phyloP scores from a whole-genome alignment of 1,139 yeast species.

The Yamadazyma conglobata region DNA sequence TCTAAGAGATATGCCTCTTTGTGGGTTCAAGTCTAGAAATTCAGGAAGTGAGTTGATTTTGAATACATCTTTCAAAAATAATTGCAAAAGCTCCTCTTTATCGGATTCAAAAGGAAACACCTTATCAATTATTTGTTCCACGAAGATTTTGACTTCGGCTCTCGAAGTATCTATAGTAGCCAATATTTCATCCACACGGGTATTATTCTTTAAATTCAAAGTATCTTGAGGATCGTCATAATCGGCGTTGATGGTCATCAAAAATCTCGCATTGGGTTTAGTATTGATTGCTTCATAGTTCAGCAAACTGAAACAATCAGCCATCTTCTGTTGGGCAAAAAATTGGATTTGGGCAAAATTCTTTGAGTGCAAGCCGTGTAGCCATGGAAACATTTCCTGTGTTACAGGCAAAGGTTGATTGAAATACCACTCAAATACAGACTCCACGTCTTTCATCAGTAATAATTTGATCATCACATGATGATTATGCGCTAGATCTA shows the following conservation, averaged over 20 bases:
- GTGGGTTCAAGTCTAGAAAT: conserved; percentile 60
- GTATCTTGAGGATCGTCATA: conserved; percentile 4
- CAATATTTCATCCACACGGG: conserved; percentile 58
- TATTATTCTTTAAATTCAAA: conserved; percentile 54
- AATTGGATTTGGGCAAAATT: conserved; percentile 50
- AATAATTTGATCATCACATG: conserved; percentile 19
- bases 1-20: conserved; percentile 63
- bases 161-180: conserved; percentile 41
- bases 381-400: conserved; percentile 79
- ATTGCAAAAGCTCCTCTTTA: conserved; percentile 12
- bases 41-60: conserved; percentile 45
- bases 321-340: conserved; percentile 27
- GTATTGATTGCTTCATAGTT: conserved; percentile 3
- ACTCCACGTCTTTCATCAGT: conserved; percentile 25
- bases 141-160: conserved; percentile 26
- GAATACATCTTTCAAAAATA: conserved; percentile 42
- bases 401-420: conserved; percentile 63
- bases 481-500: background rate
- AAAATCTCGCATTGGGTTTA: conserved; percentile 28
- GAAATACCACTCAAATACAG: conserved; percentile 46
- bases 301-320: background rate
- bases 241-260: conserved; percentile 47
- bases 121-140: conserved; percentile 19
- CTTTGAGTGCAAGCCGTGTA: conserved; percentile 65
- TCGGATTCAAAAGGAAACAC: conserved; percentile 15